These are phyloP conservation scores for Parastagonospora avenae DNA, from an alignment of 2,329 filamentous ascomycete genomes.

Conservation along the genomic window DNA sequence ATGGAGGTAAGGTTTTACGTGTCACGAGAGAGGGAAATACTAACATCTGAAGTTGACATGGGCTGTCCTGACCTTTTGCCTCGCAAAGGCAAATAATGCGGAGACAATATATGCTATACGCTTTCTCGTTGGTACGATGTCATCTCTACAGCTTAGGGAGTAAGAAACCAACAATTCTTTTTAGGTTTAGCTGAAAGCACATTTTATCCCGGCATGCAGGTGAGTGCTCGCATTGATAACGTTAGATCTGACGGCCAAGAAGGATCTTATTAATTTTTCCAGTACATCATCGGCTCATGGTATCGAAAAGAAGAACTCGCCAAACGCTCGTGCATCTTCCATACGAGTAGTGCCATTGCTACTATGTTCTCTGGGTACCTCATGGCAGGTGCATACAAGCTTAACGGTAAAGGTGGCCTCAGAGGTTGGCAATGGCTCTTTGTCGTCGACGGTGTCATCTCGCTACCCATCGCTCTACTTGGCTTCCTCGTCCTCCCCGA, in stretches of 20 bases:
- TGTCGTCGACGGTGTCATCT: slow-evolving; percentile 61
- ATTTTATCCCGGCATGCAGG: slow-evolving; percentile 57
- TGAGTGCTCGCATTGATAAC: too few relatives aligned
- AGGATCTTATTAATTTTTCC: slow-evolving; percentile 55
- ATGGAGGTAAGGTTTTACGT: slow-evolving; percentile 46
- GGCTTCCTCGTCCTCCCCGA: slow-evolving; percentile 58
- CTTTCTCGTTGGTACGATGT: slow-evolving; percentile 52
- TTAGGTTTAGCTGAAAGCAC: slow-evolving; percentile 55
- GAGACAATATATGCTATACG: slow-evolving; percentile 54
- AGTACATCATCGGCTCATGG: slow-evolving; percentile 59
- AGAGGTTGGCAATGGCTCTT: slow-evolving; percentile 62
- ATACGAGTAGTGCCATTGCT: slow-evolving; percentile 53
- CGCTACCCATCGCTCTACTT: slow-evolving; percentile 56
- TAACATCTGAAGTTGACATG: slow-evolving; percentile 48
- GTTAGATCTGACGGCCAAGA: neutral
- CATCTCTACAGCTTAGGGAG: neutral
- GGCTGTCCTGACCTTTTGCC: slow-evolving; percentile 55
- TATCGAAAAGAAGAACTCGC: slow-evolving; percentile 58
- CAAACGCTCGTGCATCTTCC: slow-evolving; percentile 60
- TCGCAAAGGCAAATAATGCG: slow-evolving; percentile 49
- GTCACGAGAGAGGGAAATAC: neutral
- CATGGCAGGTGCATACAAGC: slow-evolving; percentile 58
- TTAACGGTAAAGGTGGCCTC: slow-evolving; percentile 55
- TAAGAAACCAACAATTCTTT: neutral
- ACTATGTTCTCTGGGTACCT: slow-evolving; percentile 60